Conservation (phyloP, 1,284 basidiomycete species). For the Ganoderma boninense region DNA sequence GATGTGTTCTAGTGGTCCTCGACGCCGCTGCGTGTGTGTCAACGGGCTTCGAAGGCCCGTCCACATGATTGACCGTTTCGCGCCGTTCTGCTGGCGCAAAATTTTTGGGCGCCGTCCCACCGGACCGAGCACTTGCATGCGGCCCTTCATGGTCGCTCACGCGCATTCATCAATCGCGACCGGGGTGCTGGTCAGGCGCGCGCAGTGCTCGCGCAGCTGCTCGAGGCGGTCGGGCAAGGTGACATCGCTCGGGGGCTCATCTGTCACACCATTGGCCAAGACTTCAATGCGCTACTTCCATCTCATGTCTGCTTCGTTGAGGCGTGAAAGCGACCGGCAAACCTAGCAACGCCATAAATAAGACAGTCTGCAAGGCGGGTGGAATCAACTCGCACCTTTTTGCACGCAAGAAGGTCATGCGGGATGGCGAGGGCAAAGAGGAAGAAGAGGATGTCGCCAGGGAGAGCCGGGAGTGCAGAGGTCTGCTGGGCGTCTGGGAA, state of each 20-base stretch:
- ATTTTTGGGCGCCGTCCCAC: constrained; percentile 3
- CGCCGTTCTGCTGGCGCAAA: background rate
- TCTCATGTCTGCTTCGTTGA: constrained; percentile 8
- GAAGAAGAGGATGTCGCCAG: constrained; percentile 15
- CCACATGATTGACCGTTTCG: background rate
- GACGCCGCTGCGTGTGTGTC: no score
- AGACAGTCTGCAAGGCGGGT: background rate
- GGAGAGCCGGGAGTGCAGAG: constrained; percentile 3
- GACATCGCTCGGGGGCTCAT: constrained; percentile 3
- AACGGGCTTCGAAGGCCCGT: constrained; percentile 12
- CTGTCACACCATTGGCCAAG: constrained; percentile 14
- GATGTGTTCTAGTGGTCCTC: background rate
- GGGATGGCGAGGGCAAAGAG: constrained; percentile 6
- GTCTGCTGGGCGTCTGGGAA: background rate
- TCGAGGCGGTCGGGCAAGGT: constrained; percentile 7
- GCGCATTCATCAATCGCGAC: background rate
- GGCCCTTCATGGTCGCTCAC: constrained; percentile 1
- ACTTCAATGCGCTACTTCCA: constrained; percentile 16
- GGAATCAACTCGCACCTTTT: background rate
- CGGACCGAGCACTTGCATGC: constrained; percentile 15
- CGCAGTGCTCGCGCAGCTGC: constrained; percentile 5
- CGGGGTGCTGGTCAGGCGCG: background rate
- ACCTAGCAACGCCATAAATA: background rate
- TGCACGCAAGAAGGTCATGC: constrained; percentile 15
- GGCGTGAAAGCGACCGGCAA: constrained; percentile 7